Evolutionary conservation across 2,329 filamentous ascomycete genomes (phyloP).

Genomic region (Herpotrichia juniperi): DNA sequence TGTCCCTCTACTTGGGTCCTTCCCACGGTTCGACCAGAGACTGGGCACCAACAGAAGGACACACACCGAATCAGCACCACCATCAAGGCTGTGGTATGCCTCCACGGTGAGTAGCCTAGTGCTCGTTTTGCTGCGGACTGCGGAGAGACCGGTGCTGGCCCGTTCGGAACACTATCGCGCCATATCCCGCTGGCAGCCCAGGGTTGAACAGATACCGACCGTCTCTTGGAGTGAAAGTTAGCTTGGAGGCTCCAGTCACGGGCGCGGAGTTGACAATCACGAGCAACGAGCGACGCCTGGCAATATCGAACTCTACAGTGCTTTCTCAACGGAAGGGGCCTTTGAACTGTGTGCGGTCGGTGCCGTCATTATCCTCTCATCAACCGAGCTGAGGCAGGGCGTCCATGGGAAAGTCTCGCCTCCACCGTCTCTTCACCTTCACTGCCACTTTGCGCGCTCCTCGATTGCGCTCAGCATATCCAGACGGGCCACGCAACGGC

Average conservation of each 20-base stretch:
- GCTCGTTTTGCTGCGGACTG: conserved; percentile 6
- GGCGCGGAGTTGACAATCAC: not conserved
- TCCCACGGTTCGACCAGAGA: conserved; percentile 27
- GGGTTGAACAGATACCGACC: conserved; percentile 14
- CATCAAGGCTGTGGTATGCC: conserved; percentile 3
- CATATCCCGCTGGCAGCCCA: conserved; percentile 15
- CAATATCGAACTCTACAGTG: not conserved
- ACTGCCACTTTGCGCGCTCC: not conserved
- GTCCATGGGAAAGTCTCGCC: conserved; percentile 1
- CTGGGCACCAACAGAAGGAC: conserved; percentile 9
- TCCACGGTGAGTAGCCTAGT: not conserved
- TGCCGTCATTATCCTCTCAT: not conserved
- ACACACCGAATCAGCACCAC: conserved; percentile 2
- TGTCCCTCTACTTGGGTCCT: conserved; percentile 15
- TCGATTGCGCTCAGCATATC: not conserved
- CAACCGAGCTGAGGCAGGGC: not conserved
- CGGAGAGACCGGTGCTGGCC: conserved; percentile 5
- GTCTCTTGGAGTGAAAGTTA: conserved; percentile 4
- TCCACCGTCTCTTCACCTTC: not conserved
- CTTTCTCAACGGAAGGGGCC: not conserved
- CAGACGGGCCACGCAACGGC: too few species aligned
- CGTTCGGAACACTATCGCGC: conserved; percentile 10
- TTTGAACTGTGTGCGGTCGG: not conserved
- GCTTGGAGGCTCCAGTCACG: conserved; percentile 3
- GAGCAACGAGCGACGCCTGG: not conserved